Percentiles rank a stretch among this genome's conserved stretches.
Conservation (phyloP, 306 rosid genomes). For the Pterocarpus macrocarpus region DNA sequence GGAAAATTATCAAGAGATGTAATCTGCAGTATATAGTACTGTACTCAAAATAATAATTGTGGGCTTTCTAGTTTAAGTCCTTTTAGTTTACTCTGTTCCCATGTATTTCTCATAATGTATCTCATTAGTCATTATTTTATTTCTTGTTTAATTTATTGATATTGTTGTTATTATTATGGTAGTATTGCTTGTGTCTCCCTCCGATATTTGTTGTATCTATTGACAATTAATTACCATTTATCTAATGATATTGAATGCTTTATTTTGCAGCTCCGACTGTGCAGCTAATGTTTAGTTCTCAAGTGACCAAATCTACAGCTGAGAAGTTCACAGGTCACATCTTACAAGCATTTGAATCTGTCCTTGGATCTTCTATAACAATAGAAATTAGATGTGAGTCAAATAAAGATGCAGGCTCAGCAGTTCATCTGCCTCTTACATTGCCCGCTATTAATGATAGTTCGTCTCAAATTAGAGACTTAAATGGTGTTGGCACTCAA, state of each 20-base stretch:
- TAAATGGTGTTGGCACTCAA: conserved; percentile 53
- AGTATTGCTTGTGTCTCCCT: neutral
- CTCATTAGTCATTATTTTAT: neutral
- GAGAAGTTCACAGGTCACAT: conserved; percentile 81
- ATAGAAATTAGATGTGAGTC: conserved; percentile 86
- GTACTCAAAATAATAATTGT: neutral
- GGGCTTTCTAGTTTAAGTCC: neutral
- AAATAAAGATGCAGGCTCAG: conserved; percentile 58
- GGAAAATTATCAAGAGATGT: neutral
- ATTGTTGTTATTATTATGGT: conserved; percentile 6
- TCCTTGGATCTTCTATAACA: conserved; percentile 80
- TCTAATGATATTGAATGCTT: conserved; percentile 44
- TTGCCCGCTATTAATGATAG: conserved; percentile 60
- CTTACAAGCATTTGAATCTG: conserved; percentile 82
- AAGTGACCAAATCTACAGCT: conserved; percentile 79
- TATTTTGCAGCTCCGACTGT: conserved; percentile 86
- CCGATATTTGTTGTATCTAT: neutral
- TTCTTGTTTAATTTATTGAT: conserved; percentile 7
- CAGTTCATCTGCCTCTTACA: conserved; percentile 58
- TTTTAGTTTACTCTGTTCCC: neutral
- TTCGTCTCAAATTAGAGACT: conserved; percentile 64
- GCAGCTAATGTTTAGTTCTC: conserved; percentile 82
- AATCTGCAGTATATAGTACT: neutral
- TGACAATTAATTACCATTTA: conserved; percentile 20
- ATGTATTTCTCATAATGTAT: conserved; percentile 17